Base-by-base conservation (phyloP, 2,329 filamentous ascomycete species). In the Exophiala mesophila region DNA sequence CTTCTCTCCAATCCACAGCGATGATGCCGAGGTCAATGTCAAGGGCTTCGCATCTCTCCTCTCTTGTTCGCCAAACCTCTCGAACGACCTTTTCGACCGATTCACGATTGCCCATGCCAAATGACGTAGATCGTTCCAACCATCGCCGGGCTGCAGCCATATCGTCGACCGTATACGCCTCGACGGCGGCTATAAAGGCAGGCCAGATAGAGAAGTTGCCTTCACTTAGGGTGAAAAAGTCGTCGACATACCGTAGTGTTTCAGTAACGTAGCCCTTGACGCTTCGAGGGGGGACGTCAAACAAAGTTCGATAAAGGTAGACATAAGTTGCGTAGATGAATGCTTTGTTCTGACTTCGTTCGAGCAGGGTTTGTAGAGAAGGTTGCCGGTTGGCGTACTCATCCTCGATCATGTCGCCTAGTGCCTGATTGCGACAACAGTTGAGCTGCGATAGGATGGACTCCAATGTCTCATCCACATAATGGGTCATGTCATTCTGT, bases 171-270 rank as follows among this genome's bases (percentile, higher is more conserved):
- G 50, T 52, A 30, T 44, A 53, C 24, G 48, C 52, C 40, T 55
- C 52, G 10, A 51, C 50, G 2, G 52, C 47, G 7, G 52, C 52
- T 32, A 55, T 55, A 32, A 55, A 55, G 3, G 52, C 47, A 15
- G 52, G 52, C 52, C 52, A 55, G 5, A 55, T 29, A 13, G 52
- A 55, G 17, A 53, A 38, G 20, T 53, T 55, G 24, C 52, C 52
- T n/a, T 37, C 24, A 29, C 38, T 37, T 9, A 17, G 15, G 9
- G 31, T 36, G 15, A 34, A 31, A 20, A 53, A 55, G 21, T 33
- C 38, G 8, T 33, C 23, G 17, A 53, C 45, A 21, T 47, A 34
- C 19, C 42, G 13, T 16, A 55, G 43, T 7, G 44, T 48, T 21
- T 42, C 24, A 6, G 37, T 42, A 12, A 53, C 48, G 26, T 53